Base-by-base conservation (phyloP, 768 basidiomycete species). In the Mycena sanguinolenta region DNA sequence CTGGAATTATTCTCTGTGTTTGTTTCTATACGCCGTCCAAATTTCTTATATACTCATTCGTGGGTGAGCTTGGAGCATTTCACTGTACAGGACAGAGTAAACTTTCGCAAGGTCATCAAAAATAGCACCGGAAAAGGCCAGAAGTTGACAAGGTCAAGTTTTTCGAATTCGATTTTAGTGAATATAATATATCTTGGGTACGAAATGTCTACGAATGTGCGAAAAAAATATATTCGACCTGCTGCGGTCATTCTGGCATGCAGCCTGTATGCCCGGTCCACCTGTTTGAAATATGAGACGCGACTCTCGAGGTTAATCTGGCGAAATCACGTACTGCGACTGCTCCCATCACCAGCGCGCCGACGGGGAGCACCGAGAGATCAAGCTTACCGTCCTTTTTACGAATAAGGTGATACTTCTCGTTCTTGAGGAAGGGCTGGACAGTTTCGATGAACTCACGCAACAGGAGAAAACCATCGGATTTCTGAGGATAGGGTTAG, bases 21-120 rank as follows among this genome's bases (percentile, higher is more conserved):
- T 65, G 75, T 25, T 81, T 85, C 67, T 86, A 85, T 66, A 78
- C 82, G 0, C 75, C 80, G 14, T 82, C 84, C 8, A 86, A 87
- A 69, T 60, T 87, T 10, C 80, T 87, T 44, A 84, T 87, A 8
- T 89, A 88, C 70, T 77, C 81, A 5, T 88, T 87, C 72, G 80
- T 87, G 30, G 79, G 82, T 82, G 52, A 49, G 81, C n/a, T n/a
- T 58, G 63, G 13, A 61, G 55, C 34, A 32, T 30, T n/a, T n/a
- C n/a, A n/a, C n/a, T n/a, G n/a, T n/a, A n/a, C n/a, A n/a, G n/a
- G n/a, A n/a, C n/a, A n/a, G n/a, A n/a, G n/a, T n/a, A n/a, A n/a
- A n/a, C n/a, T n/a, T n/a, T n/a, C n/a, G n/a, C n/a, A n/a, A n/a
- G n/a, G n/a, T n/a, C n/a, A n/a, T n/a, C n/a, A n/a, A n/a, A n/a